Conservation (phyloP, 805 yeast genomes). For the Yueomyces sinensis region DNA sequence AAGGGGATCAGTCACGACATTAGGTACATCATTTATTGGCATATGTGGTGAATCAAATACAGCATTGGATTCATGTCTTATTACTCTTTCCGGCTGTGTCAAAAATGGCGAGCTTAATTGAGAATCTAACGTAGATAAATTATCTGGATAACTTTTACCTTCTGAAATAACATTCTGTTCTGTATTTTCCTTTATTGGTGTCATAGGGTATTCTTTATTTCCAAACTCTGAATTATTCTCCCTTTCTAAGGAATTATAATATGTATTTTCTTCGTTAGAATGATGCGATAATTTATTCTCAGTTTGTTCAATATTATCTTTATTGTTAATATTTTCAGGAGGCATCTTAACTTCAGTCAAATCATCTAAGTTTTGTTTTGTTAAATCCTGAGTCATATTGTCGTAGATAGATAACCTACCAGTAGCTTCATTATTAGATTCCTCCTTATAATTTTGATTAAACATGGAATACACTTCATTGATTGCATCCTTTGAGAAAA, state of each 20-base stretch:
- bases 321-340: too few species aligned
- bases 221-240: too few species aligned
- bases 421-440: conserved; percentile 16
- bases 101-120: conserved; percentile 16
- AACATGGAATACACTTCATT: conserved; percentile 68
- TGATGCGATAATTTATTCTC: too few species aligned
- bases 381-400: conserved; percentile 27
- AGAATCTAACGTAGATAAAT: conserved; percentile 9
- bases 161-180: conserved; percentile 4
- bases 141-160: neutral
- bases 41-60: neutral
- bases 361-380: conserved; percentile 22
- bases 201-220: conserved; percentile 13
- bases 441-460: conserved; percentile 29
- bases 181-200: conserved; percentile 18
- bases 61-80: neutral
- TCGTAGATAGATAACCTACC: conserved; percentile 16
- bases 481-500: conserved; percentile 61
- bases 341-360: conserved; percentile 24
- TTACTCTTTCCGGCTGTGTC: conserved; percentile 15
- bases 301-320: too few species aligned
- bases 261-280: too few species aligned
- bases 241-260: too few species aligned
- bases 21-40: neutral
- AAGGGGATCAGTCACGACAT: conserved; percentile 30